These are phyloP conservation scores for Cercophora samala DNA, from an alignment of 495 filamentous ascomycete species.

Conservation along the genomic window DNA sequence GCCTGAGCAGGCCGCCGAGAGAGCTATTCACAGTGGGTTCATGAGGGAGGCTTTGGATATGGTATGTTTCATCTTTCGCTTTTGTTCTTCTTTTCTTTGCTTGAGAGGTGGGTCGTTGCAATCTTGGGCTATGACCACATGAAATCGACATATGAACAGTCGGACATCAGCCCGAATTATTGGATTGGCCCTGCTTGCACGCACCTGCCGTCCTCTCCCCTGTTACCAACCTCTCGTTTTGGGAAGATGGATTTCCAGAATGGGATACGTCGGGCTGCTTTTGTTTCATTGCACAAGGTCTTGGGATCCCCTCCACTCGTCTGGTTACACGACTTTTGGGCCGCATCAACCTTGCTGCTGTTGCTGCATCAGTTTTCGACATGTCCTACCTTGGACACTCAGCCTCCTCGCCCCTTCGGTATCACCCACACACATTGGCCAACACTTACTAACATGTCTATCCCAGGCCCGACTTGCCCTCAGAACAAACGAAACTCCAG, in stretches of 20 bases:
- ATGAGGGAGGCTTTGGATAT: conserved; percentile 70
- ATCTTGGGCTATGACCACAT: background rate
- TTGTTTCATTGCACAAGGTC: conserved; percentile 4
- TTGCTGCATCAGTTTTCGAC: background rate
- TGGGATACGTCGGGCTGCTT: background rate
- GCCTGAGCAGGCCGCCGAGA: conserved; percentile 33
- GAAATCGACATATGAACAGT: background rate
- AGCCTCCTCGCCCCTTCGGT: background rate
- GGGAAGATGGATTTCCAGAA: background rate
- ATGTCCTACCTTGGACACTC: conserved; percentile 5
- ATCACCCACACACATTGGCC: background rate
- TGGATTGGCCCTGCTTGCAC: background rate
- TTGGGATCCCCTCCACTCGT: background rate
- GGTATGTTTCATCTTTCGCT: conserved; percentile 41
- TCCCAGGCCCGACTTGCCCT: conserved; percentile 74
- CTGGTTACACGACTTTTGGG: conserved; percentile 4
- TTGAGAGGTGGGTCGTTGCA: background rate
- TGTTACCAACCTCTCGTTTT: background rate
- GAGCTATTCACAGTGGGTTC: conserved; percentile 51
- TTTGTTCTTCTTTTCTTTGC: conserved; percentile 1
- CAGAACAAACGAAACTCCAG: conserved; percentile 82
- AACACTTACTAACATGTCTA: conserved; percentile 14
- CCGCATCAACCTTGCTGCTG: conserved; percentile 7
- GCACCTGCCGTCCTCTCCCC: background rate
- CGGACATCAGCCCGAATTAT: background rate